Percentiles rank a stretch among this genome's conserved stretches.
These are phyloP conservation scores for Aureobasidium sp. DNA, from an alignment of 2,329 filamentous ascomycete species.

Conservation along the genomic window DNA sequence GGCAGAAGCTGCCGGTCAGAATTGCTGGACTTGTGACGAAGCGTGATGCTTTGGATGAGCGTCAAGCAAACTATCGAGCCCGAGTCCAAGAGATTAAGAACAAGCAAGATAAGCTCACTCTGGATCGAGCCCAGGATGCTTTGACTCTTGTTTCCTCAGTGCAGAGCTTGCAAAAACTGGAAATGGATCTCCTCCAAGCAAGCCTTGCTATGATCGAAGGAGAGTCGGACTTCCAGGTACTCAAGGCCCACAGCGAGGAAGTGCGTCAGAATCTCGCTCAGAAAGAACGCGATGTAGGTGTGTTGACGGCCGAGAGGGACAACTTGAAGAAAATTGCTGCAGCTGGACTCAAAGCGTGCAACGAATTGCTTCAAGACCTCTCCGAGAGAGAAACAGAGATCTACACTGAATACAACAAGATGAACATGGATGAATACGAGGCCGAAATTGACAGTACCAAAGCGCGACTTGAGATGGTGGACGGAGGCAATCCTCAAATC, in stretches of 20 bases:
- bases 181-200: constrained; percentile 59
- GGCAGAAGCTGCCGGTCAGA: constrained; percentile 61
- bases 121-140: constrained; percentile 33
- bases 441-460: constrained; percentile 67
- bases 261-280: constrained; percentile 48
- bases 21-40: constrained; percentile 53
- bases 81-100: constrained; percentile 41
- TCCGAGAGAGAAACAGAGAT: constrained; percentile 24
- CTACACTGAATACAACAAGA: constrained; percentile 21
- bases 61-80: constrained; percentile 55
- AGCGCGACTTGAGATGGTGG: constrained; percentile 71
- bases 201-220: constrained; percentile 72
- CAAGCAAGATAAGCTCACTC: constrained; percentile 28
- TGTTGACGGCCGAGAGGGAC: constrained; percentile 29
- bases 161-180: constrained; percentile 52
- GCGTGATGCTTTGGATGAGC: constrained; percentile 36
- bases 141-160: constrained; percentile 55
- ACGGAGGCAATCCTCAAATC: constrained; percentile 67
- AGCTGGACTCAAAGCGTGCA: constrained; percentile 19
- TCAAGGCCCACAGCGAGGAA: constrained; percentile 58
- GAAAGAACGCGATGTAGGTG: constrained; percentile 36
- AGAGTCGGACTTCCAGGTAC: constrained; percentile 64
- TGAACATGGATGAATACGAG: constrained; percentile 55
- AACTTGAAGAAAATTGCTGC: constrained; percentile 15
- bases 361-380: constrained; percentile 19